Evolutionary conservation across 768 basidiomycete species (phyloP), one percentile per base, ranked within the genome.

Genomic region (Termitomyces sp.): DNA sequence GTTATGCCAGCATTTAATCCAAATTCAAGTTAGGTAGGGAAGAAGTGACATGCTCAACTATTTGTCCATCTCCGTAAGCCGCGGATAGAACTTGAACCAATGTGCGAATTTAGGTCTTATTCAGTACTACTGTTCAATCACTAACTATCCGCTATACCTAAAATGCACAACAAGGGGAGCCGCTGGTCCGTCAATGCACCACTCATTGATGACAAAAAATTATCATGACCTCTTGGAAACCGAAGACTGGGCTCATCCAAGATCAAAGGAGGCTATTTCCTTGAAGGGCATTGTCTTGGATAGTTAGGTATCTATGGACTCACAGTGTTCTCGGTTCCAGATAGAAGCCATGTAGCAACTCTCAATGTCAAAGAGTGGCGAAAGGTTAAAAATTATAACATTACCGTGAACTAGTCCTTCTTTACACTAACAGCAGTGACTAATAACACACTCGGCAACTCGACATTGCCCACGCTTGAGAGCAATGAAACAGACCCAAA

Each of bases 381-480:
- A n/a, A 26, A 51, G 26, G 5, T 13, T 26, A 18, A 52, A 5
- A 26, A 24, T n/a, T 52, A 57, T 55, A 48, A 50, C 38, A 62
- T 62, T 59, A 44, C 33, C 5, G 46, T 24, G 41, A 51, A 52
- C 65, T 65, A 87, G 32, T 87, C 86, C 68, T 72, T 83, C 72
- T 81, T 83, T 49, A 68, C 68, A 58, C 75, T 72, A 32, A 79
- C 71, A 57, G 83, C 79, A 50, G 83, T 83, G 18, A 86, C 86
- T 28, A 85, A 76, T 32, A 94, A 71, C 24, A 86, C 88, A 62
- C 86, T 88, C n/a, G 92, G 92, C 54, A 93, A 71, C 60, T 82
- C 78, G 59, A 82, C 73, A 45, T 71, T 72, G 20, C 86, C 89
- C 36, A 91, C 78, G 8, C 74, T 75, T 52, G 79, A 85, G 16